Evolutionary conservation across 2,329 filamentous ascomycete genomes (phyloP).

Genomic region (Arthroderma uncinatum): DNA sequence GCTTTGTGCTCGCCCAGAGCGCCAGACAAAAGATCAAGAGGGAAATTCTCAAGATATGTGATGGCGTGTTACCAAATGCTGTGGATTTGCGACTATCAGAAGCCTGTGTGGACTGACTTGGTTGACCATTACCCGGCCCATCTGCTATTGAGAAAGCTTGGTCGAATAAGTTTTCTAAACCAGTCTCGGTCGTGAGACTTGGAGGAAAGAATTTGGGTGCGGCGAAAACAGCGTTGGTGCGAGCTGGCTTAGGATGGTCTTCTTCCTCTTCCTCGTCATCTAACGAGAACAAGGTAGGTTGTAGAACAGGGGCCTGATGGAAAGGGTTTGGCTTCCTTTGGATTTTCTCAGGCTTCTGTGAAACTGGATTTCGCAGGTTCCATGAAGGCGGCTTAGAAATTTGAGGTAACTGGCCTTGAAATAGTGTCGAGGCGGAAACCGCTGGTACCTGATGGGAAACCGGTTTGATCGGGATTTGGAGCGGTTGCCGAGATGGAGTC

Average conservation of each 20-base stretch:
- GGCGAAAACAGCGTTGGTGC: slow-evolving; percentile 26
- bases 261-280: slow-evolving; percentile 6
- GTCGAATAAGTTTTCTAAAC: slow-evolving; percentile 38
- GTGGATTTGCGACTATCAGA: neutral
- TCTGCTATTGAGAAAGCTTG: slow-evolving; percentile 32
- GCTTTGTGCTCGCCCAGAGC: slow-evolving; percentile 26
- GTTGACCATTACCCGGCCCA: slow-evolving; percentile 24
- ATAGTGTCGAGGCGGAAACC: slow-evolving; percentile 30
- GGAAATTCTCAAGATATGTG: slow-evolving; percentile 11
- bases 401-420: slow-evolving; percentile 34
- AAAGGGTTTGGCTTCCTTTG: slow-evolving; percentile 31
- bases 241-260: slow-evolving; percentile 15
- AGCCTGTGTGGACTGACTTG: slow-evolving; percentile 8
- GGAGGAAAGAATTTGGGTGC: slow-evolving; percentile 37
- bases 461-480: slow-evolving; percentile 25
- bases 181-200: slow-evolving; percentile 32
- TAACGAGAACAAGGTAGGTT: slow-evolving; percentile 11
- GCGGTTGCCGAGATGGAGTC: slow-evolving; percentile 36
- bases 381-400: slow-evolving; percentile 32
- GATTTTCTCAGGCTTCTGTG: slow-evolving; percentile 17
- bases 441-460: slow-evolving; percentile 22
- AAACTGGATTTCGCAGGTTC: slow-evolving; percentile 26
- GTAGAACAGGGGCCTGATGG: slow-evolving; percentile 22
- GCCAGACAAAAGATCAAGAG: slow-evolving; percentile 19
- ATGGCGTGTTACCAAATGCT: neutral